These are phyloP conservation scores for Coemansia sp. DNA, from an alignment of 192 early-diverging fungal genomes.

Conservation along the genomic window DNA sequence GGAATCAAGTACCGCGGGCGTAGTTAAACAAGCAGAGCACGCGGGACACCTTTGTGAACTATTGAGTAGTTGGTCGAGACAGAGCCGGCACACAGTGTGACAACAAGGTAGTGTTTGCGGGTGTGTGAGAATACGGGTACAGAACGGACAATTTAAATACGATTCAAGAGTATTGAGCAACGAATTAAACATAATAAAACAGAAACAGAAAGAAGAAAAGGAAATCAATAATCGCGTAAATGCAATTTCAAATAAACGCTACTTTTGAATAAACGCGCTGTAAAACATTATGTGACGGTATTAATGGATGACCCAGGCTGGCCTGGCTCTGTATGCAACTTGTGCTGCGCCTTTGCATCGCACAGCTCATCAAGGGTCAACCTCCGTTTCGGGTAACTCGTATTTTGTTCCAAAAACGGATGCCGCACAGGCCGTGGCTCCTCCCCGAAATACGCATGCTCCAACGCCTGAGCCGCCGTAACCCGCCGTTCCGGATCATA, in stretches of 20 bases:
- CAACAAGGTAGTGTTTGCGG: conserved; percentile 9
- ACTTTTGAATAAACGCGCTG: too few relatives aligned
- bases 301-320: conserved; percentile 17
- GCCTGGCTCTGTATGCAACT: conserved; percentile 18
- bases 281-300: conserved; percentile 5
- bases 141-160: conserved; percentile 10
- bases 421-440: conserved; percentile 49
- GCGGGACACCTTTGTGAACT: conserved; percentile 9
- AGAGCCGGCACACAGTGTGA: conserved; percentile 21
- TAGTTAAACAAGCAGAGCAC: neutral
- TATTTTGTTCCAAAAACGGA: conserved; percentile 52
- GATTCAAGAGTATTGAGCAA: conserved; percentile 10
- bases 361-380: conserved; percentile 52
- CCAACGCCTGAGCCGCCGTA: conserved; percentile 72
- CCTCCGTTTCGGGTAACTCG: conserved; percentile 50
- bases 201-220: neutral
- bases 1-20: too few relatives aligned
- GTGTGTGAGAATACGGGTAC: conserved; percentile 1
- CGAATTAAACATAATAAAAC: neutral
- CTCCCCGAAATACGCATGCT: conserved; percentile 82
- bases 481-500: conserved; percentile 81
- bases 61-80: conserved; percentile 16
- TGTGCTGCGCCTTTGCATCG: conserved; percentile 37
- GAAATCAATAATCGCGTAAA: neutral
- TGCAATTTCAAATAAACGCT: too few relatives aligned